These are phyloP conservation scores for Stentor coeruleus DNA, from an alignment of 73 alveolate species.

Conservation along the genomic window DNA sequence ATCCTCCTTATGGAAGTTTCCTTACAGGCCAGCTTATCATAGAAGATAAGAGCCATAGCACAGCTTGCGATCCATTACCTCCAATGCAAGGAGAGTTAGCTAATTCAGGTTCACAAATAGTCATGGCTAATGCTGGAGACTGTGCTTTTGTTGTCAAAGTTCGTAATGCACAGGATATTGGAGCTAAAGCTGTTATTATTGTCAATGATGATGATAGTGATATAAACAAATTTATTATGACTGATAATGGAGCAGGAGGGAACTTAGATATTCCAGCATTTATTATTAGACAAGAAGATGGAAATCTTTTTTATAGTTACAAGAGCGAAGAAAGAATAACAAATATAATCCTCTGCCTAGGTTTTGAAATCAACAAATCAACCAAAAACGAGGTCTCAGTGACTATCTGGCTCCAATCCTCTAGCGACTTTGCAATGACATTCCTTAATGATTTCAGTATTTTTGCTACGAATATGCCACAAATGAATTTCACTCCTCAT, in stretches of 20 bases:
- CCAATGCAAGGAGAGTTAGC: not conserved
- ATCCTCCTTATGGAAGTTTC: conserved; percentile 28
- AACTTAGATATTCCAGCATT: conserved; percentile 51
- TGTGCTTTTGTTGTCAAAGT: conserved; percentile 70
- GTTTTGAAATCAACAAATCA: conserved; percentile 27
- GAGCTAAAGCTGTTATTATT: conserved; percentile 63
- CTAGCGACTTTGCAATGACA: not conserved
- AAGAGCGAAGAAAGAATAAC: conserved; percentile 24
- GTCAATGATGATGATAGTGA: conserved; percentile 45
- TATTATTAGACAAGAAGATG: conserved; percentile 55
- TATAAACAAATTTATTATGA: conserved; percentile 53
- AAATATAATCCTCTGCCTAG: conserved; percentile 8
- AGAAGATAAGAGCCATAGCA: not conserved
- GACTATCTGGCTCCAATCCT: conserved; percentile 19
- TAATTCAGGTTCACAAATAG: not conserved
- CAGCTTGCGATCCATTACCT: not conserved
- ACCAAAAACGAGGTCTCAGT: conserved; percentile 17
- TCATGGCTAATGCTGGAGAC: conserved; percentile 55
- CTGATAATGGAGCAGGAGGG: conserved; percentile 36
- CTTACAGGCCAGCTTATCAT: not conserved
- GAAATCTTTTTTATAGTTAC: conserved; percentile 42
- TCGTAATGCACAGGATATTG: conserved; percentile 60
- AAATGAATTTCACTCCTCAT: conserved; percentile 29
- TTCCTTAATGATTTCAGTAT: conserved; percentile 24
- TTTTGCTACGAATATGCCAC: conserved; percentile 5